A percentile compares a stretch with the other conserved stretches of the same genome.
These are phyloP conservation scores for Torulaspora delbrueckii DNA, from an alignment of 805 yeast species.

Conservation along the genomic window DNA sequence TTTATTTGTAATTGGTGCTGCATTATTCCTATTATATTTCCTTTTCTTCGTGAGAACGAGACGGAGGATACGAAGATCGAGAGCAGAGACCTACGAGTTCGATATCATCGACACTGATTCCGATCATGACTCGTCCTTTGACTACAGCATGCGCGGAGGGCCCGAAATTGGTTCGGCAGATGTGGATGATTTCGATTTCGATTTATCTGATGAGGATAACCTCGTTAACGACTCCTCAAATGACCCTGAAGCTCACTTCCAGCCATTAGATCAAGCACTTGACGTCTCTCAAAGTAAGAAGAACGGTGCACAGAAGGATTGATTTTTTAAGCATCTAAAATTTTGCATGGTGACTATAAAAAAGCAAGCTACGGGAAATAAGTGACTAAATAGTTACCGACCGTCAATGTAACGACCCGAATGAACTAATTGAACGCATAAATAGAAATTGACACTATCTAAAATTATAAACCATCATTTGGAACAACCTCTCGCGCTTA, in stretches of 20 bases:
- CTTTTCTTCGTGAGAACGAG: constrained; percentile 41
- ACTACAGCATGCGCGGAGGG: constrained; percentile 15
- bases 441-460: too few relatives aligned
- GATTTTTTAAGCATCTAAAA: not conserved
- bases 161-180: constrained; percentile 17
- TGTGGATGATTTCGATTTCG: constrained; percentile 33
- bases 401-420: too few relatives aligned
- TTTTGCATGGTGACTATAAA: too few relatives aligned
- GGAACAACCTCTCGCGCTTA: not conserved
- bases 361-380: too few relatives aligned
- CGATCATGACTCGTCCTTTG: constrained; percentile 34
- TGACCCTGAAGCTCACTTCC: constrained; percentile 1
- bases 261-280: constrained; percentile 5
- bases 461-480: not conserved
- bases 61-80: constrained; percentile 47
- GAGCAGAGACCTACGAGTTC: constrained; percentile 70
- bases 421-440: too few relatives aligned
- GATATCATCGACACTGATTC: constrained; percentile 69
- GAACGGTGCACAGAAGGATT: not conserved
- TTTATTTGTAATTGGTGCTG: constrained; percentile 55
- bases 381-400: too few relatives aligned
- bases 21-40: constrained; percentile 41
- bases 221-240: constrained; percentile 5
- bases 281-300: not conserved
- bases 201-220: constrained; percentile 33